Evolutionary conservation across 2,329 filamentous ascomycete genomes (phyloP).

Genomic region (Xylaria sp.): DNA sequence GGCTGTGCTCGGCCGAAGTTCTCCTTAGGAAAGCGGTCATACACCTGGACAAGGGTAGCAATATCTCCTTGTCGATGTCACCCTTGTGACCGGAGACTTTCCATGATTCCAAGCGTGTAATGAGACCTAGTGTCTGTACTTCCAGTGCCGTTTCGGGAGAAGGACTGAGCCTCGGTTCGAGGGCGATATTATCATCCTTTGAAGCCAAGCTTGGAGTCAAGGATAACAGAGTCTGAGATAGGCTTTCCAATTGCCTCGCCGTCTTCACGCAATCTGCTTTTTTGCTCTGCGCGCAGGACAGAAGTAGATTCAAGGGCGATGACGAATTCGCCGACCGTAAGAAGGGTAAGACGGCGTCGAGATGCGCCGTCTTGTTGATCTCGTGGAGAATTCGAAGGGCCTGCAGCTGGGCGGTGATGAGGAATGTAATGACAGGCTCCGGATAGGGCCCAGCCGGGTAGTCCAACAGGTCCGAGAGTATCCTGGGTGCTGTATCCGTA

Average conservation of each 20-base stretch:
- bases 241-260: constrained; percentile 71
- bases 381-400: constrained; percentile 70
- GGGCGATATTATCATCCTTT: constrained; percentile 67
- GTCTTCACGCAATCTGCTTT: constrained; percentile 64
- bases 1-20: constrained; percentile 52
- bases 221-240: constrained; percentile 72
- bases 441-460: constrained; percentile 61
- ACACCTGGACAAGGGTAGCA: constrained; percentile 72
- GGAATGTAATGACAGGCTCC: constrained; percentile 60
- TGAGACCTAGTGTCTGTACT: constrained; percentile 71
- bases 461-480: constrained; percentile 69
- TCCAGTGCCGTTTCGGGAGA: constrained; percentile 67
- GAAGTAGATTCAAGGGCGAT: constrained; percentile 68
- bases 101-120: constrained; percentile 73
- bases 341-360: constrained; percentile 66
- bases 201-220: constrained; percentile 74
- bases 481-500: constrained; percentile 53
- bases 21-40: constrained; percentile 69
- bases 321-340: constrained; percentile 62
- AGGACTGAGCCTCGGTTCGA: constrained; percentile 64
- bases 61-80: constrained; percentile 70
- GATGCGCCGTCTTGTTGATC: constrained; percentile 66
- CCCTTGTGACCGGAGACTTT: constrained; percentile 67
- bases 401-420: constrained; percentile 73
- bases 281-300: constrained; percentile 55